A percentile compares a stretch with the other conserved stretches of the same genome.
These are phyloP conservation scores for Uronychia binucleata DNA, from an alignment of 73 alveolate species.

Conservation along the genomic window DNA sequence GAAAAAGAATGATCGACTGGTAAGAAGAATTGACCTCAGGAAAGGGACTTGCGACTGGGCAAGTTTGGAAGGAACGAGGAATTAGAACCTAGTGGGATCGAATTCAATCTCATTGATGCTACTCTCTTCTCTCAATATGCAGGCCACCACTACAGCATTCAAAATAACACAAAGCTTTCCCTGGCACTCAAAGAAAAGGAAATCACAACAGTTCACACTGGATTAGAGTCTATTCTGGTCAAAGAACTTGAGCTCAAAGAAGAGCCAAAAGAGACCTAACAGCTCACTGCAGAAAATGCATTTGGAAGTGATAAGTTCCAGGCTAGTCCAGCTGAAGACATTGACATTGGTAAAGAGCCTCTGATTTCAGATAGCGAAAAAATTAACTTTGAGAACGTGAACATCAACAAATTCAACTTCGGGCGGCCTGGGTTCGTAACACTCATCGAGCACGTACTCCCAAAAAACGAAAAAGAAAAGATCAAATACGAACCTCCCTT, in stretches of 20 bases:
- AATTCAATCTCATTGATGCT: slow-evolving; percentile 12
- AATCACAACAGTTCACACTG: slow-evolving; percentile 13
- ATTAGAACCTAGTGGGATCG: slow-evolving; percentile 35
- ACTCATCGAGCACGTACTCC: neutral
- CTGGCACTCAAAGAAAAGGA: slow-evolving; percentile 29
- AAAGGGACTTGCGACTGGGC: slow-evolving; percentile 4
- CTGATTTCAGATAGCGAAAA: neutral
- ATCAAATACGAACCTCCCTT: slow-evolving; percentile 50
- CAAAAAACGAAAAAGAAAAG: neutral
- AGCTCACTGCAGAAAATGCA: too few relatives aligned
- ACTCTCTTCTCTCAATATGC: slow-evolving; percentile 19
- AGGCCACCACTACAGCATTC: slow-evolving; percentile 16
- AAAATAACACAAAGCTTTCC: slow-evolving; percentile 32
- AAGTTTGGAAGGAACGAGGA: slow-evolving; percentile 16
- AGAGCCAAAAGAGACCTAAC: neutral
- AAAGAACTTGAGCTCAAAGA: slow-evolving; percentile 7
- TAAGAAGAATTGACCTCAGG: slow-evolving; percentile 14
- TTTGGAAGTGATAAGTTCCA: too few relatives aligned
- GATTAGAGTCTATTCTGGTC: slow-evolving; percentile 20
- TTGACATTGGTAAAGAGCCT: neutral
- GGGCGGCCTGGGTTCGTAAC: neutral
- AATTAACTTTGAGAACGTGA: neutral
- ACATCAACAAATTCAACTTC: neutral
- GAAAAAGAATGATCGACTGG: neutral
- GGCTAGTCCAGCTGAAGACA: neutral